Base-by-base conservation (phyloP, 2,329 filamentous ascomycete species). In the Epicoccum sorghinum region DNA sequence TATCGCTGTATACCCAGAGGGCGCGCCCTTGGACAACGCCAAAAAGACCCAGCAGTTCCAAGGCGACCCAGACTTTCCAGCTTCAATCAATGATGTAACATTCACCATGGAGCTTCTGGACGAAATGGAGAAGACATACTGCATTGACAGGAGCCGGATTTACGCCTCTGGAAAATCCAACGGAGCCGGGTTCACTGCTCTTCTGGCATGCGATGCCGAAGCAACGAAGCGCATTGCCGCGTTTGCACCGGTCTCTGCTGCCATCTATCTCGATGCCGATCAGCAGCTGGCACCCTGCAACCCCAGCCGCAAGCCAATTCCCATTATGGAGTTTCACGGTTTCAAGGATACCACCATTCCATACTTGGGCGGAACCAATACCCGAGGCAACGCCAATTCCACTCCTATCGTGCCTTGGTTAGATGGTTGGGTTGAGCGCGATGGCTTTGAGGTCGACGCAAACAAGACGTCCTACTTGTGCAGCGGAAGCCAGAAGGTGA, bases 151-250 rank as follows among this genome's bases (percentile, higher is more conserved):
- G 1, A 60, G 63, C 4, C 75, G 74, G 7, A 69, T 83, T 38
- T 83, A 81, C 56, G 75, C 75, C 10, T 74, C 75, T 1, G 80
- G 80, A 40, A 84, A 85, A 60, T 84, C 76, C 60, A 84, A 85
- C 42, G 83, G 82, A 5, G 84, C 80, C 2, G 83, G 78, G 9
- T 80, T 81, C 38, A 78, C 80, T 23, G 77, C 76, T 22, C 61
- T 76, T 1, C 74, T 83, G 4, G 80, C 82, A 3, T 84, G 80
- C 65, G 72, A 79, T 29, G 62, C 75, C 3, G 68, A 68, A 7
- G 71, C 76, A 3, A 77, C 77, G 4, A 64, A 62, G 4, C 70
- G 69, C 4, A 78, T 83, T 46, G 80, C 81, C 6, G 81, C 80
- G 1, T 83, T 83, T 58, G 80, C 79, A 0, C 73, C 78, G 7